Conservation (phyloP, 2,329 filamentous ascomycete genomes). For the Harringtonia lauricola region DNA sequence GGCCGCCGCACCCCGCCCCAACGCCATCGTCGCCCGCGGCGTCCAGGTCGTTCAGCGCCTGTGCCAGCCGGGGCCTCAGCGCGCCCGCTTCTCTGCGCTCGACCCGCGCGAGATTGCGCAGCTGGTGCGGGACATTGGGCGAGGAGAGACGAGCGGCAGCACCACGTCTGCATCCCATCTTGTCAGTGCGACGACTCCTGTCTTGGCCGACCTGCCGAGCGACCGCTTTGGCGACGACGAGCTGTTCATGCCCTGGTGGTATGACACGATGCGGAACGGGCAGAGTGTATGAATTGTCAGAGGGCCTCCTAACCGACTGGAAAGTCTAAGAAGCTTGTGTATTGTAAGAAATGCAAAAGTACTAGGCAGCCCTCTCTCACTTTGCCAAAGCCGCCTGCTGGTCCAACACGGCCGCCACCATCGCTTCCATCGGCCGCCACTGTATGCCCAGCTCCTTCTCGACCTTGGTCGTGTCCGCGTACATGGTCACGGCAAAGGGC, state of each 20-base stretch:
- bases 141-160: too few relatives aligned
- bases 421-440: neutral
- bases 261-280: neutral
- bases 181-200: too few relatives aligned
- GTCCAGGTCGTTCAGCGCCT: slow-evolving; percentile 1
- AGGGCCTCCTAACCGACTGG: too few relatives aligned
- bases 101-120: neutral
- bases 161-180: too few relatives aligned
- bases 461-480: neutral
- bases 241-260: slow-evolving; percentile 2
- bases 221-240: neutral
- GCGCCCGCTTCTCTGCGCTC: neutral
- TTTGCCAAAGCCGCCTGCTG: neutral
- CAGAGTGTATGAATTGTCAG: neutral
- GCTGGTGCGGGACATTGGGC: neutral
- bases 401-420: neutral
- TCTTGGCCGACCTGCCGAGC: neutral
- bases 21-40: slow-evolving; percentile 1
- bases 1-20: neutral
- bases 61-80: neutral
- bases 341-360: too few relatives aligned
- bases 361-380: neutral
- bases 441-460: slow-evolving; percentile 1
- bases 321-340: too few relatives aligned
- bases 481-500: neutral